Base-by-base conservation (phyloP, 2,329 filamentous ascomycete genomes). In the Curvularia eragrostidis region DNA sequence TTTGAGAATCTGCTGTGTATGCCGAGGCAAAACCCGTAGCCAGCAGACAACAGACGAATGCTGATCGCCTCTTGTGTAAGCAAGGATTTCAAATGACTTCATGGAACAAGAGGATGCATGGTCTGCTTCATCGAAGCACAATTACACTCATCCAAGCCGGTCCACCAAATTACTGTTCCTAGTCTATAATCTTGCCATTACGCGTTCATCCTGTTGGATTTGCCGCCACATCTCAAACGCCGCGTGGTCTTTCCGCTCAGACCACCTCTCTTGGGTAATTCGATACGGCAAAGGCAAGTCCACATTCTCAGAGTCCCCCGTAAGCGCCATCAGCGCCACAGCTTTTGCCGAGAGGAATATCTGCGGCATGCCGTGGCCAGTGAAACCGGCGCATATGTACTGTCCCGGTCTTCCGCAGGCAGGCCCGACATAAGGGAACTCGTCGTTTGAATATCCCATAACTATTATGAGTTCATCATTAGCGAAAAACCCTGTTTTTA, bases 301-400 rank as follows among this genome's bases (percentile, higher is more conserved):
- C 36, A 61, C 47, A 28, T 58, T 19, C 1, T 58, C 46, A 7
- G 43, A 12, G 23, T 54, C 51, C 2, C 58, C 50, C 19, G 51
- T 54, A 32, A 61, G 42, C 13, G 55, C 46, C 60, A 63, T 63
- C 12, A 48, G 50, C 23, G 76, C 77, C 3, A 82, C 13, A 0
- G 73, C 80, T 61, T 79, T 77, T 5, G 74, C 75, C 0, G 77
- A 69, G 0, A 82, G 38, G n/a, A 62, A 64, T 1, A 64, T 54
- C 26, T 61, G 53, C 12, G 64, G 61, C 65, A 67, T 67, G 15
- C 65, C 65, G 39, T 66, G 63, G 8, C 65, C 65, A 5, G 51
- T 65, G 51, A 65, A 67, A 1, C 65, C 65, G 6, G 61, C 65
- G n/a, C 59, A 57, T 6, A 67, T 55, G 49, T 61, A 67, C 30